These are phyloP conservation scores for Carpinus fangiana DNA, from an alignment of 306 rosid genomes.

Conservation along the genomic window DNA sequence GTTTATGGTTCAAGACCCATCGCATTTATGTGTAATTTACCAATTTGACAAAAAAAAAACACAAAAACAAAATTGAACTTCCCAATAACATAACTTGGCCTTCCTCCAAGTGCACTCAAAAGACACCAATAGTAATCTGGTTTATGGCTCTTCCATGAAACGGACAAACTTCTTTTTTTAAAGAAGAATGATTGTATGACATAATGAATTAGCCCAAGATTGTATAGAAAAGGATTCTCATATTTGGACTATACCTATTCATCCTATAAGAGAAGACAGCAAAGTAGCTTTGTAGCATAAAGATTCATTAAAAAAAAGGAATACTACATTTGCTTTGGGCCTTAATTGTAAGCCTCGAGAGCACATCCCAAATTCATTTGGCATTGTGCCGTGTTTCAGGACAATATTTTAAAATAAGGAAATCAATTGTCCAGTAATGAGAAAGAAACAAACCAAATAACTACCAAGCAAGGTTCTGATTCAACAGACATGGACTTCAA, in stretches of 20 bases:
- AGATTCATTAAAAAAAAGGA: neutral
- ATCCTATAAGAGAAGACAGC: neutral
- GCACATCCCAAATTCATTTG: neutral
- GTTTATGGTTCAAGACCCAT: neutral
- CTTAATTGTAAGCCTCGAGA: neutral
- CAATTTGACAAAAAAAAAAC: neutral
- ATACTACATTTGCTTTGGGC: neutral
- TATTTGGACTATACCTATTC: neutral
- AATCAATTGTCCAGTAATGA: neutral
- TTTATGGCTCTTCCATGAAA: neutral
- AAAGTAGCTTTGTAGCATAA: too few relatives aligned
- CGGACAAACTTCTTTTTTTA: neutral
- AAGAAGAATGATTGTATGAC: neutral
- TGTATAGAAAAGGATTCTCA: neutral
- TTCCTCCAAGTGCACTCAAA: neutral
- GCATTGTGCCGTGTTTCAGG: neutral
- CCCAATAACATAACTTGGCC: neutral
- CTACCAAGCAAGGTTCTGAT: neutral
- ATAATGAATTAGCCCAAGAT: neutral
- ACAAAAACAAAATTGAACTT: neutral
- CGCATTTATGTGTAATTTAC: neutral
- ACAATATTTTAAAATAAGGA: neutral
- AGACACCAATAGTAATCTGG: neutral
- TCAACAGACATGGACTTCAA: neutral
- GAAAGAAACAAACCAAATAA: neutral